Conservation (phyloP, 164 flowering plant genomes). For the Annona cherimola region DNA sequence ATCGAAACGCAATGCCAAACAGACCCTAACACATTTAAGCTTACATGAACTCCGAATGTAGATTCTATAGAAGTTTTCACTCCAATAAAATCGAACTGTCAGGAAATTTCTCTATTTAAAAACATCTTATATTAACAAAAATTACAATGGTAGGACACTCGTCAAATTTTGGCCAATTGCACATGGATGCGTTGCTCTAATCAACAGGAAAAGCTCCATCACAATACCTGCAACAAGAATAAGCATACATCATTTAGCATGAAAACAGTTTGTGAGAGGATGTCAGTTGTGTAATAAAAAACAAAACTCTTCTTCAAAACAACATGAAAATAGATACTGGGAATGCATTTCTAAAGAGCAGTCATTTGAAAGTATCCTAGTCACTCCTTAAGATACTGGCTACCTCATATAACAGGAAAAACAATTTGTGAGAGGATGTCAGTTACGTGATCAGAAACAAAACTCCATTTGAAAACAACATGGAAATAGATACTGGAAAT, state of each 20-base stretch:
- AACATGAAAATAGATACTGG: neutral
- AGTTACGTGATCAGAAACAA: neutral
- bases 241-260: neutral
- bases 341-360: neutral
- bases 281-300: neutral
- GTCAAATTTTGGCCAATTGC: neutral
- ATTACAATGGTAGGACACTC: neutral
- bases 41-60: too few relatives aligned
- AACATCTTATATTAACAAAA: too few relatives aligned
- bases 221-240: conserved; percentile 28
- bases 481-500: neutral
- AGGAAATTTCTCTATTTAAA: too few relatives aligned
- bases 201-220: conserved; percentile 32
- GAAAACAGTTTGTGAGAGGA: neutral
- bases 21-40: too few relatives aligned
- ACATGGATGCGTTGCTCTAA: neutral
- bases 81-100: too few relatives aligned
- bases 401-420: neutral
- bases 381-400: neutral
- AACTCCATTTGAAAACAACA: neutral
- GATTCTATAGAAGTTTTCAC: too few relatives aligned
- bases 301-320: neutral
- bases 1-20: too few relatives aligned
- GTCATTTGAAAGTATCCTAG: neutral
- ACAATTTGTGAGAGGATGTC: neutral